A percentile compares a stretch with the other conserved stretches of the same genome.
Conservation (phyloP, 2,329 filamentous ascomycete species). For the Paraconiothyrium sp. region DNA sequence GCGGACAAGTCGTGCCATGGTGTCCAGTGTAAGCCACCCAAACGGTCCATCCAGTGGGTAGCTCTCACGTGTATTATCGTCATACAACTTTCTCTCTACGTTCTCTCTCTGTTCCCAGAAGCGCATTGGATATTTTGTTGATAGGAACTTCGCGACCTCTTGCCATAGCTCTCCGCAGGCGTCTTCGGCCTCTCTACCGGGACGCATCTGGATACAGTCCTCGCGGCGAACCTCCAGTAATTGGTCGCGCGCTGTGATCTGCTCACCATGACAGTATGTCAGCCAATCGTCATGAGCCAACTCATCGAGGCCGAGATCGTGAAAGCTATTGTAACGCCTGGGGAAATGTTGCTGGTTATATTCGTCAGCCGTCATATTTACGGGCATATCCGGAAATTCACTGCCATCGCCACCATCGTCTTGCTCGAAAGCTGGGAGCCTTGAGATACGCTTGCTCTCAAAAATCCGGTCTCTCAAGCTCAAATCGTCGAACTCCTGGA, state of each 20-base stretch:
- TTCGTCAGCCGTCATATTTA: constrained; percentile 22
- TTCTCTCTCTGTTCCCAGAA: constrained; percentile 45
- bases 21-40: constrained; percentile 5
- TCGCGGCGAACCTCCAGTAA: constrained; percentile 52
- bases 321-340: constrained; percentile 28
- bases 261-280: constrained; percentile 53
- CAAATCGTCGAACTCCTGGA: constrained; percentile 16
- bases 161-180: constrained; percentile 60
- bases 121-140: constrained; percentile 53
- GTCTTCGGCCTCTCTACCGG: constrained; percentile 49
- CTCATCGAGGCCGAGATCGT: constrained; percentile 60
- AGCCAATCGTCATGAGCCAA: constrained; percentile 60
- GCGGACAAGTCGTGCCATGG: constrained; percentile 60
- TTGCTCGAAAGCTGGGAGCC: constrained; percentile 37
- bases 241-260: constrained; percentile 53
- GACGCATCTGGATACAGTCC: constrained; percentile 57
- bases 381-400: constrained; percentile 34
- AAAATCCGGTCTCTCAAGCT: constrained; percentile 23
- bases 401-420: constrained; percentile 44
- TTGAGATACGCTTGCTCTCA: constrained; percentile 36
- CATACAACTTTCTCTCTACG: constrained; percentile 41
- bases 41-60: constrained; percentile 57
- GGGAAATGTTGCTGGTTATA: constrained; percentile 19
- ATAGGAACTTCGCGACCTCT: constrained; percentile 58
- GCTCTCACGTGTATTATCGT: constrained; percentile 56